phyloP scores from a whole-genome alignment of 2,329 filamentous ascomycete genomes.

The Diplodia mutila region DNA sequence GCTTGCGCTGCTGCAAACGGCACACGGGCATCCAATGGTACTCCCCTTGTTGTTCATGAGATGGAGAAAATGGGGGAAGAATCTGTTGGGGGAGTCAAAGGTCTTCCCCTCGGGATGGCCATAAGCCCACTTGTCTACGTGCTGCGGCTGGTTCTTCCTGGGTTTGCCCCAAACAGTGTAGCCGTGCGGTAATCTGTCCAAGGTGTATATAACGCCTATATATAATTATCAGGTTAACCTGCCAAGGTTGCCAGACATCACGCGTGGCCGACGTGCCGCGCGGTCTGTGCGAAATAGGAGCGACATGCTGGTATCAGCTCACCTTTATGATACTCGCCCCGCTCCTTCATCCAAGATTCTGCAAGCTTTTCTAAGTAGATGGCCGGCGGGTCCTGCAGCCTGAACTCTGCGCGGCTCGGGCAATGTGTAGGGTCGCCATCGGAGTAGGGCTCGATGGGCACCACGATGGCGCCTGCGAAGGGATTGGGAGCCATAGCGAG shows the following conservation, averaged over 20 bases:
- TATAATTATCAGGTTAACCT: neutral
- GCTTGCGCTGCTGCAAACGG: constrained; percentile 45
- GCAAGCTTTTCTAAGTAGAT: constrained; percentile 55
- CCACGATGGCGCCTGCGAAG: neutral
- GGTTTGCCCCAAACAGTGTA: constrained; percentile 56
- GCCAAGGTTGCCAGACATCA: too few relatives aligned
- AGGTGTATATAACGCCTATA: constrained; percentile 49
- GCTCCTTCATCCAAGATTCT: constrained; percentile 52
- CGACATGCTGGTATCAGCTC: neutral
- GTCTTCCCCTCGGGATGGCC: constrained; percentile 57
- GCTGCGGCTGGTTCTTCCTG: constrained; percentile 43
- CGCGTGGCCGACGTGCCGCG: neutral
- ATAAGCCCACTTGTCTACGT: constrained; percentile 60
- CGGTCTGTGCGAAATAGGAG: neutral
- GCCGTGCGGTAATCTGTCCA: constrained; percentile 59
- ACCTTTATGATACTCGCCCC: constrained; percentile 36
- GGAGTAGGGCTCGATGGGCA: constrained; percentile 30
- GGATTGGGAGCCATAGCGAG: constrained; percentile 1
- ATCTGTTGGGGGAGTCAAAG: constrained; percentile 59
- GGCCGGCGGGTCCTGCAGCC: constrained; percentile 40
- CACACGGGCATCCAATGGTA: constrained; percentile 54
- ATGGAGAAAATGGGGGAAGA: constrained; percentile 61
- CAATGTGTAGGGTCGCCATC: constrained; percentile 44
- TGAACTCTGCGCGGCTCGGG: constrained; percentile 43
- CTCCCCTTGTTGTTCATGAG: constrained; percentile 55